A percentile compares a stretch with the other conserved stretches of the same genome.
These are phyloP conservation scores for Pyrenula aspistea DNA, from an alignment of 495 filamentous ascomycete genomes.

Conservation along the genomic window DNA sequence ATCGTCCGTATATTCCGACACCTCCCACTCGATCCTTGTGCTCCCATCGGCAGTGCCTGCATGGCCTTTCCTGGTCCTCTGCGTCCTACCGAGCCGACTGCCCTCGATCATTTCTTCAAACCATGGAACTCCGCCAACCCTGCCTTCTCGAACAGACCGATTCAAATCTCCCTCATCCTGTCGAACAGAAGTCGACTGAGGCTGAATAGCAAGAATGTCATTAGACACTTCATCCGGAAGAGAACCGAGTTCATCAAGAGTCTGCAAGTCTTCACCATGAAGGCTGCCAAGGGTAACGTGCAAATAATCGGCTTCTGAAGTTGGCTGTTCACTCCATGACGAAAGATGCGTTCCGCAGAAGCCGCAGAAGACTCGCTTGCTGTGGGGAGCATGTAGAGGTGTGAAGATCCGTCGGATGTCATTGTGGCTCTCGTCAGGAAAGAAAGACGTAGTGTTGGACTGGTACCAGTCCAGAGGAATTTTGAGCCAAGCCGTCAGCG, in stretches of 20 bases:
- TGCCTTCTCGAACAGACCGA: slow-evolving; percentile 16
- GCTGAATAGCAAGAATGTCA: slow-evolving; percentile 15
- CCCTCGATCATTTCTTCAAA: slow-evolving; percentile 71
- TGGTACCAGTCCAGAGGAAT: slow-evolving; percentile 69
- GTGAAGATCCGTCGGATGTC: slow-evolving; percentile 64
- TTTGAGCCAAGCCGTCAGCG: slow-evolving; percentile 65
- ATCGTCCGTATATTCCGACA: slow-evolving; percentile 62
- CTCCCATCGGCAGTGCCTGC: slow-evolving; percentile 41
- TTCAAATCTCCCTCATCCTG: slow-evolving; percentile 2
- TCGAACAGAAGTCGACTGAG: background rate
- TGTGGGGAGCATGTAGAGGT: slow-evolving; percentile 40
- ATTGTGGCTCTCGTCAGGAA: slow-evolving; percentile 61
- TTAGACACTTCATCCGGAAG: slow-evolving; percentile 37
- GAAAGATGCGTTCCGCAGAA: slow-evolving; percentile 76
- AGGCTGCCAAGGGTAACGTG: slow-evolving; percentile 64
- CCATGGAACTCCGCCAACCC: slow-evolving; percentile 55
- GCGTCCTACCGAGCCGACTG: slow-evolving; percentile 55
- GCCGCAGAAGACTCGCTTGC: slow-evolving; percentile 73
- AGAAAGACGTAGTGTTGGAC: slow-evolving; percentile 57
- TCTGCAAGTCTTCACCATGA: slow-evolving; percentile 46
- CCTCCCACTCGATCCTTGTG: slow-evolving; percentile 67
- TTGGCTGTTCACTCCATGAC: slow-evolving; percentile 64
- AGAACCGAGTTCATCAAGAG: slow-evolving; percentile 56
- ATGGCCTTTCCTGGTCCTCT: slow-evolving; percentile 42
- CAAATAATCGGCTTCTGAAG: slow-evolving; percentile 60